Conservation (phyloP, 768 basidiomycete genomes). For the Dioszegia crocea region DNA sequence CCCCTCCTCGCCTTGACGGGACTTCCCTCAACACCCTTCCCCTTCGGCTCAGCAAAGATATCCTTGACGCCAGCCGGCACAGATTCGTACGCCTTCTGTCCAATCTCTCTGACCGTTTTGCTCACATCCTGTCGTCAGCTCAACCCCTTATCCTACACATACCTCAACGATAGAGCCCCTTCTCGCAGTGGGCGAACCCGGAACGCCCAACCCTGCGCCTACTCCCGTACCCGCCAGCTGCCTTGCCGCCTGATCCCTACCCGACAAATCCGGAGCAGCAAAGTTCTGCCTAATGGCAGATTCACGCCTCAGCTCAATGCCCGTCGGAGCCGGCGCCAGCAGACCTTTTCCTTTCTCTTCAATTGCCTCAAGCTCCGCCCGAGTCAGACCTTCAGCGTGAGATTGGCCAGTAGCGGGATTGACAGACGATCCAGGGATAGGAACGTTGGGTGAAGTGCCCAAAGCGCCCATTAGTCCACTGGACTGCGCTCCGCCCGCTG, state of each 20-base stretch:
- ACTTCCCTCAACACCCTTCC: slow-evolving; percentile 5
- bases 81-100: slow-evolving; percentile 32
- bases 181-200: neutral
- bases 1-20: slow-evolving; percentile 1
- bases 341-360: slow-evolving; percentile 19
- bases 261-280: slow-evolving; percentile 21
- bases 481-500: slow-evolving; percentile 1
- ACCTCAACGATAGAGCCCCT: slow-evolving; percentile 1
- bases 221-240: slow-evolving; percentile 25
- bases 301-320: too few species aligned
- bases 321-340: slow-evolving; percentile 6
- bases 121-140: slow-evolving; percentile 28
- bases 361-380: slow-evolving; percentile 34
- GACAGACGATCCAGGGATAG: slow-evolving; percentile 31
- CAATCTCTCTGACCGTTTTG: slow-evolving; percentile 31
- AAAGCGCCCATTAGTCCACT: slow-evolving; percentile 20
- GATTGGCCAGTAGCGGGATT: slow-evolving; percentile 34
- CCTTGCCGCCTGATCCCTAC: slow-evolving; percentile 45
- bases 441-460: slow-evolving; percentile 32
- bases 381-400: slow-evolving; percentile 34
- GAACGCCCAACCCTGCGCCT: slow-evolving; percentile 8
- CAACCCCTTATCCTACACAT: neutral
- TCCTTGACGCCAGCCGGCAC: slow-evolving; percentile 36
- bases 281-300: neutral
- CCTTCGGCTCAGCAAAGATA: slow-evolving; percentile 18